A percentile compares a stretch with the other conserved stretches of the same genome.
Conservation (phyloP, 2,329 filamentous ascomycete species). For the Ceratocystis huliohia region DNA sequence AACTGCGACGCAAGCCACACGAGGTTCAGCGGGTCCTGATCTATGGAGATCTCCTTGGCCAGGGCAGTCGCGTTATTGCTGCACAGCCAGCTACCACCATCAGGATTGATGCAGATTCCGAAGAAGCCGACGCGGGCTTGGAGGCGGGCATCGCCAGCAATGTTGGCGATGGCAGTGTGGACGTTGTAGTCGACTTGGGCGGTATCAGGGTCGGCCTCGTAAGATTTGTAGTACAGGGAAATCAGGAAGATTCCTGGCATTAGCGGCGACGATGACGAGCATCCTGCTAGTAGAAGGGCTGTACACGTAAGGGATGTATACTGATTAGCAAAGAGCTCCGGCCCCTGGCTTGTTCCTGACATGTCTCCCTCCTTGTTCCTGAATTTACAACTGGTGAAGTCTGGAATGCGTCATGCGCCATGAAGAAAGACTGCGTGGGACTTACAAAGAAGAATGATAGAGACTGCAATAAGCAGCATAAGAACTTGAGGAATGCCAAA, state of each 20-base stretch:
- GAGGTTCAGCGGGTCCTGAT: constrained; percentile 91
- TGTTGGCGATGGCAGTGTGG: constrained; percentile 73
- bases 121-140: constrained; percentile 96
- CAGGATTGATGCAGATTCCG: constrained; percentile 87
- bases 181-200: constrained; percentile 85
- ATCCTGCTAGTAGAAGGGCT: constrained; percentile 89
- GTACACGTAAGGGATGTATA: constrained; percentile 16
- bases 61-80: constrained; percentile 93
- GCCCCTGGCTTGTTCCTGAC: not conserved
- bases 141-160: constrained; percentile 70
- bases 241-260: constrained; percentile 96
- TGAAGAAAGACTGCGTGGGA: constrained; percentile 23
- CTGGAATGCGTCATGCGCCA: not conserved
- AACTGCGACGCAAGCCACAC: constrained; percentile 96
- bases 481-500: constrained; percentile 72
- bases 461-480: constrained; percentile 90
- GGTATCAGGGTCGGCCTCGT: constrained; percentile 68
- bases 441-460: constrained; percentile 91
- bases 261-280: constrained; percentile 87
- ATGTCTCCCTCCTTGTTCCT: constrained; percentile 2
- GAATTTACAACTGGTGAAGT: not conserved
- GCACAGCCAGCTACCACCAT: constrained; percentile 84
- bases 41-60: constrained; percentile 74
- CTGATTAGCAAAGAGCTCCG: constrained; percentile 3
- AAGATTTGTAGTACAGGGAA: constrained; percentile 89